Base-by-base conservation (phyloP, 768 basidiomycete genomes). In the Stropharia rugosoannulata region DNA sequence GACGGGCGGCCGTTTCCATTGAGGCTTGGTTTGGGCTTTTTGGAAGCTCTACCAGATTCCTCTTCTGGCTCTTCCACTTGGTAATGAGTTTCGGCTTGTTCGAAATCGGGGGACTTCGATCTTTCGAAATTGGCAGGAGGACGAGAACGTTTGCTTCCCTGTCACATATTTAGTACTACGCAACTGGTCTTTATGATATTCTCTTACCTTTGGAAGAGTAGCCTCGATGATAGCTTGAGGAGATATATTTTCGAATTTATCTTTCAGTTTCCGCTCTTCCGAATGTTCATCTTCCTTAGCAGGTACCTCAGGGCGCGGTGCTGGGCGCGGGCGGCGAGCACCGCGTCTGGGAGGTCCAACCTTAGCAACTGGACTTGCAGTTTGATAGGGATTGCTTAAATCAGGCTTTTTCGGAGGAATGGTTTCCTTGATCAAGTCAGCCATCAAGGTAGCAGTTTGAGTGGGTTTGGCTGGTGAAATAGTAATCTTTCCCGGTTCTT, bases 121-220 rank as follows among this genome's bases (percentile, higher is more conserved):
- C 29, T 81, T 58, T 79, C 78, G 32, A 87, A 64, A 50, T 82
- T 75, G 3, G 78, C 69, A n/a, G 87, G 86, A 4, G 90, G 89
- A 39, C 89, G 81, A 42, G 87, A 83, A 44, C 90, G 85, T 65
- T 89, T 89, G 66, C 85, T 89, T 55, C 89, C 90, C 89, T 90
- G 64, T 32, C 5, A 32, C 2, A 32, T 6, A 10, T 32, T 32
- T 32, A 32, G 29, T 32, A 32, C 9, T 32, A 32, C 9, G 9
- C 9, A 32, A 4, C 29, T 10, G 1, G 29, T 32, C 29, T 32
- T 32, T 32, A 29, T 7, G 27, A 29, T 10, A 16, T 54, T 39
- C 39, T 69, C 79, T 55, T 56, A 84, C 85, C 78, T 84, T 89
- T 12, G 90, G 90, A 11, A 91, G 64, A 1, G 89, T 90, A 2